These are phyloP conservation scores for Scedosporium apiospermum DNA, from an alignment of 2,329 filamentous ascomycete genomes.

Conservation along the genomic window DNA sequence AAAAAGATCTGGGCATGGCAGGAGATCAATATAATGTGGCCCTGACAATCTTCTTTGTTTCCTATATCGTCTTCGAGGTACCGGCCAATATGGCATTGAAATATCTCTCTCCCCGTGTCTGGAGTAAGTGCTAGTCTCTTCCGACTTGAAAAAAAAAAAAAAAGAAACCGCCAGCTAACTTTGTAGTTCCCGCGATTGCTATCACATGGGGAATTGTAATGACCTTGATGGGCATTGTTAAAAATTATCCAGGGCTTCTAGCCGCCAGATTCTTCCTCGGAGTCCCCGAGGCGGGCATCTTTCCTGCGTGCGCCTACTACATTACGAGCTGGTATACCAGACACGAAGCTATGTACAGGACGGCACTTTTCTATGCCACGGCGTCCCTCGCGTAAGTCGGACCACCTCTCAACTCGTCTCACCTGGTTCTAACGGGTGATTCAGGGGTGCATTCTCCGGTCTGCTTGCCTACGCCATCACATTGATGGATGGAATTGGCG, in stretches of 20 bases:
- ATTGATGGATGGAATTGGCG: constrained; percentile 47
- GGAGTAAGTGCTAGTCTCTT: constrained; percentile 16
- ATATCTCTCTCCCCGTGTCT: constrained; percentile 62
- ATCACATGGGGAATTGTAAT: constrained; percentile 52
- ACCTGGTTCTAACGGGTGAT: constrained; percentile 41
- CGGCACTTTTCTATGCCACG: constrained; percentile 76
- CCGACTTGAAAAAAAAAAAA: not conserved
- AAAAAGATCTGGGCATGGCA: constrained; percentile 47
- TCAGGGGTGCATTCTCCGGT: constrained; percentile 64
- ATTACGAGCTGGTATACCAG: constrained; percentile 65
- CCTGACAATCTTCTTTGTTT: constrained; percentile 61
- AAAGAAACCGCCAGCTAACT: not conserved
- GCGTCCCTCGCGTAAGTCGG: constrained; percentile 55
- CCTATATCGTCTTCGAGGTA: constrained; percentile 65
- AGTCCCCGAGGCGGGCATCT: constrained; percentile 63
- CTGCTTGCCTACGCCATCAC: constrained; percentile 57
- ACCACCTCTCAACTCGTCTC: constrained; percentile 58
- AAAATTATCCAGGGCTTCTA: constrained; percentile 48
- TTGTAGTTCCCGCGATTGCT: constrained; percentile 22
- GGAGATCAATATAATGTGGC: constrained; percentile 62
- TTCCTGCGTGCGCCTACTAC: constrained; percentile 68
- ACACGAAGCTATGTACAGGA: constrained; percentile 66
- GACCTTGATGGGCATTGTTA: constrained; percentile 47
- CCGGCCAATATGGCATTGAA: constrained; percentile 63
- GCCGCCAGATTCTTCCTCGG: constrained; percentile 60